phyloP scores from a whole-genome alignment of 2,329 filamentous ascomycete genomes.

The Cladophialophora carrionii region DNA sequence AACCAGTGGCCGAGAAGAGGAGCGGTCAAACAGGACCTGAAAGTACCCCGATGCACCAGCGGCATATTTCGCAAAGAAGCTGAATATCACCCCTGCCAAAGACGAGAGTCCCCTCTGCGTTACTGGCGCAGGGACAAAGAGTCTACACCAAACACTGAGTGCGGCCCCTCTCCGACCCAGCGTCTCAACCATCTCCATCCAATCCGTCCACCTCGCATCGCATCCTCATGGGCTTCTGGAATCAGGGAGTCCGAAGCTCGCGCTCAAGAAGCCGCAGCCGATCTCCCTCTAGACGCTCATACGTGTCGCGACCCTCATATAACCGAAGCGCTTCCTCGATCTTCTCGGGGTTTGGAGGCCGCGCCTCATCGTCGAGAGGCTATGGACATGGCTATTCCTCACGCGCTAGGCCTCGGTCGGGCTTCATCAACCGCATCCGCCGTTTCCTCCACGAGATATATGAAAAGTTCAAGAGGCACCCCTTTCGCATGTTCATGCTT shows the following conservation, averaged over 20 bases:
- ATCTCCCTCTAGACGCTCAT: conserved; percentile 28
- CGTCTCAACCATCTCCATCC: neutral
- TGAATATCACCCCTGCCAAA: neutral
- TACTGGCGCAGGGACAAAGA: neutral
- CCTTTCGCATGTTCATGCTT: conserved; percentile 82
- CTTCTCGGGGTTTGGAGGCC: conserved; percentile 31
- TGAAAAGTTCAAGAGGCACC: conserved; percentile 80
- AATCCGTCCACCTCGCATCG: neutral
- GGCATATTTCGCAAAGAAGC: neutral
- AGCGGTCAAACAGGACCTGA: neutral
- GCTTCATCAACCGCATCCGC: conserved; percentile 77
- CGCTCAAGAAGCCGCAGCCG: conserved; percentile 29
- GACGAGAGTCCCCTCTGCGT: neutral
- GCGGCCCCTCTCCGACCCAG: neutral
- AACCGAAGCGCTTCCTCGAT: conserved; percentile 45
- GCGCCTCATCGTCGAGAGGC: conserved; percentile 47
- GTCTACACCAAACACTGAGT: neutral
- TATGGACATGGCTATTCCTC: conserved; percentile 49
- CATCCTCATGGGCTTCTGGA: conserved; percentile 38
- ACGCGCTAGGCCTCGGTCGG: conserved; percentile 73
- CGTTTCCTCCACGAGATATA: conserved; percentile 78
- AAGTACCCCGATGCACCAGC: neutral
- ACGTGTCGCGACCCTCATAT: conserved; percentile 43
- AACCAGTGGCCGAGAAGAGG: neutral
- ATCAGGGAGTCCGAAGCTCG: conserved; percentile 33